These are phyloP conservation scores for Puccinia novopanici DNA, from an alignment of 1,284 basidiomycete species.

Conservation along the genomic window DNA sequence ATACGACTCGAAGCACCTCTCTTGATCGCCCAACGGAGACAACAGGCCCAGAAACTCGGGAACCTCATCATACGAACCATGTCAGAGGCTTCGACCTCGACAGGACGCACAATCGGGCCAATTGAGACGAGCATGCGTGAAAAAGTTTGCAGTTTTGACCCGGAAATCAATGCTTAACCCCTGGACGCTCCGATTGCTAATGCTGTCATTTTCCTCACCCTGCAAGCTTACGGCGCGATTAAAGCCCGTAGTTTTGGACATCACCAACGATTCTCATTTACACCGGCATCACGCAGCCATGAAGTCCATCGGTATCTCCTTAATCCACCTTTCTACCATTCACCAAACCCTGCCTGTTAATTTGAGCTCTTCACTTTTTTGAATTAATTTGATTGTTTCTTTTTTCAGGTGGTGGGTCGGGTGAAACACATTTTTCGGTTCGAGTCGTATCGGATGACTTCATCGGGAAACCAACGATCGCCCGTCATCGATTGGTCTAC, in stretches of 20 bases:
- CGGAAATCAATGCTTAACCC: background rate
- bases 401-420: constrained; percentile 47
- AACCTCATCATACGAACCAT: background rate
- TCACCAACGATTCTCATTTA: constrained; percentile 47
- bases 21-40: no score
- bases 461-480: constrained; percentile 28
- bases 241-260: constrained; percentile 17
- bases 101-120: background rate
- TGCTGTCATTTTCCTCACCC: background rate
- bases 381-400: background rate
- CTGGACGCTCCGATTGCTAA: background rate
- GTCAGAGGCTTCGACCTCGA: background rate
- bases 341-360: background rate
- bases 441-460: constrained; percentile 19
- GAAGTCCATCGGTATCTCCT: constrained; percentile 40
- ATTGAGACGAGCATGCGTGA: constrained; percentile 32
- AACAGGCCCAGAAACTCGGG: background rate
- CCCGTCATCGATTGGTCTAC: constrained; percentile 43
- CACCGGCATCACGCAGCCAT: constrained; percentile 48
- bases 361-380: background rate
- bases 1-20: background rate
- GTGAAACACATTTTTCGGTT: constrained; percentile 48
- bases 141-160: background rate
- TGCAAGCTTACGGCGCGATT: constrained; percentile 34
- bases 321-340: background rate